Base-by-base conservation (phyloP, 2,329 filamentous ascomycete species). In the Aspergillus sp. region DNA sequence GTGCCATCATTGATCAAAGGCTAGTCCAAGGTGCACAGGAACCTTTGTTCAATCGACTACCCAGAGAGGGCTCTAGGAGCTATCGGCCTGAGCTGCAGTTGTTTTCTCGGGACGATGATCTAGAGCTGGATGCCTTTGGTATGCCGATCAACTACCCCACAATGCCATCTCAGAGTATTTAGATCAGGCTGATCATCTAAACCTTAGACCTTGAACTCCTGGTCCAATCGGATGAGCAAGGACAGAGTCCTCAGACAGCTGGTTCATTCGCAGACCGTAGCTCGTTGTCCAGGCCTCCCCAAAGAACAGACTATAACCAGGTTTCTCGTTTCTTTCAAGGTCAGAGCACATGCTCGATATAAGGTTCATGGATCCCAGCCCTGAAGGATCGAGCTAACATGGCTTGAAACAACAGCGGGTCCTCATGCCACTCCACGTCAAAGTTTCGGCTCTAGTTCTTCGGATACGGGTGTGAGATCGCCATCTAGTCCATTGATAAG, bases 121-220 rank as follows among this genome's bases (percentile, higher is more conserved):
- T 68, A n/a, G 66, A 71, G 7, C 71, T 83, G 11, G 81, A 85
- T 72, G 76, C 76, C 3, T 84, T 84, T 64, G 82, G 83, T 84
- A 65, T 65, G 74, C 63, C 23, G 5, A 17, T 55, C 11, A n/a
- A 27, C 5, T 30, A 30, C 23, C n/a, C 23, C 25, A 23, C 23
- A 47, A n/a, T 32, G 3, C 17, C n/a, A 50, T 50, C 25, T 8
- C 25, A 5, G 15, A 27, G 4, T 17, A 11, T 11, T 11, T 4
- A 21, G n/a, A 32, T 21, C 54, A 39, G 11, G 21, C 15, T 39
- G 17, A 59, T 60, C 38, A 65, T 54, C 3, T 8, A 36, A 8
- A 6, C 8, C 17, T 7, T 36, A 79, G 77, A 79, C 50, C 67
- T 75, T 19, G 76, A 77, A 47, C 55, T 79, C 17, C 64, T 79